Evolutionary conservation across 148 eudicot species (phyloP), one percentile per base, ranked within the genome.

Genomic region (Arctostaphylos glauca): DNA sequence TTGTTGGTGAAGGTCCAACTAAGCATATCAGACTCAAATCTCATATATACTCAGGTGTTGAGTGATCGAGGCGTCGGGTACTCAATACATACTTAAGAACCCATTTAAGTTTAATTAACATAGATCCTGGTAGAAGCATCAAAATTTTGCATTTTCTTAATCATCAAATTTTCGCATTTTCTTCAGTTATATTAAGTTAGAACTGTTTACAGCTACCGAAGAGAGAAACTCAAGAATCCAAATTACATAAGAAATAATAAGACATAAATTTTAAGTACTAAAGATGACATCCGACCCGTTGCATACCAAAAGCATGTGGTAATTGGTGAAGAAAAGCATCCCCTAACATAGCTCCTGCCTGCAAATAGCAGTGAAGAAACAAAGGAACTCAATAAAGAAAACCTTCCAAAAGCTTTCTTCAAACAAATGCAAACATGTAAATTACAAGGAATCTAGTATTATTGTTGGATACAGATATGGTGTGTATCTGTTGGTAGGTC

Each of bases 331-430:
- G 91, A 89, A 96, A 96, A 76, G 99, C 98, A 88, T 96, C 98
- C 18, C 99, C 99, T 70, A 96, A 85, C 99, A 94, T 96, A n/a
- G 99, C 99, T 87, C 99, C 99, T 46, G 99, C 99, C 99, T 96
- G 91, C 84, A 87, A 76, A 84, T 46, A 73, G 73, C 53, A 67
- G 23, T 21, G 68, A 81, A 73, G 52, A 76, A 80, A 48, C 23
- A 38, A 82, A 56, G 12, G 23, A 77, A 41, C 44, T 44, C 16
- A 50, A 78, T 48, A 77, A 72, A 55, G 16, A 74, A 31, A 60
- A 48, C 21, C 82, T 64, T 64, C 70, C 70, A 64, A 2, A 6
- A 64, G 38, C 12, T 6, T 64, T 12, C 70, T 64, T 23, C 38
- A n/a, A 64, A 64, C 38, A 64, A 64, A 64, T 19, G 12, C 9